Base-by-base conservation (phyloP, 2,329 filamentous ascomycete species). In the Blastomyces emzantsi region DNA sequence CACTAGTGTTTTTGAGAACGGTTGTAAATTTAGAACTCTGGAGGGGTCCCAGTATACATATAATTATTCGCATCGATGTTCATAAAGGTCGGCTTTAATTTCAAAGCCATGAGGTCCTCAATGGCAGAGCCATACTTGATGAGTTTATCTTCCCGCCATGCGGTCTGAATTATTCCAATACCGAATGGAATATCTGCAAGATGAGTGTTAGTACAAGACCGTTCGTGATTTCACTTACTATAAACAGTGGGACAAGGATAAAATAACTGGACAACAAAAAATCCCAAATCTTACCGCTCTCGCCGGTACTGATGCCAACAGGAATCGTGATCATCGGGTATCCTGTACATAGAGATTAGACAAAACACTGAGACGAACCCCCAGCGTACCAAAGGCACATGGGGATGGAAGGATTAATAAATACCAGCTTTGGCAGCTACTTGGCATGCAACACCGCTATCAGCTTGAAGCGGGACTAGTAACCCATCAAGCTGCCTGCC, bases 241-340 rank as follows among this genome's bases (percentile, higher is more conserved):
- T 22, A 55, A 39, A 33, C 28, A 9, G 28, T 17, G n/a, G 33
- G 30, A 41, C n/a, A 49, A 25, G 15, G n/a, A 55, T 6, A 52
- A 25, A 22, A 39, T 19, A 43, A 43, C 15, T 43, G 41, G 41
- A 9, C 19, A 13, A 36, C 4, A 1, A 9, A 22, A 19, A n/a
- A 33, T 6, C 11, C 3, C 45, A 25, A 19, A 30, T 36, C 55
- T 60, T 28, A 2, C 80, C 82, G 11, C 65, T 59, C 4, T 51
- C 47, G 5, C 22, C 13, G 4, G 60, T 30, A n/a, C 25, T 70
- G 67, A 85, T 76, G 1, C 86, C 86, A 0, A 81, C 85, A 0
- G 89, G 89, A 0, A 92, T 71, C 0, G 88, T 90, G 61, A 91
- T 79, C 70, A 89, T 81, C 0, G 88, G 89, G 70, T 91, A 92